A percentile compares a stretch with the other conserved stretches of the same genome.
Evolutionary conservation across 495 filamentous ascomycete genomes (phyloP).

Genomic region (Glutinoglossum americanum): DNA sequence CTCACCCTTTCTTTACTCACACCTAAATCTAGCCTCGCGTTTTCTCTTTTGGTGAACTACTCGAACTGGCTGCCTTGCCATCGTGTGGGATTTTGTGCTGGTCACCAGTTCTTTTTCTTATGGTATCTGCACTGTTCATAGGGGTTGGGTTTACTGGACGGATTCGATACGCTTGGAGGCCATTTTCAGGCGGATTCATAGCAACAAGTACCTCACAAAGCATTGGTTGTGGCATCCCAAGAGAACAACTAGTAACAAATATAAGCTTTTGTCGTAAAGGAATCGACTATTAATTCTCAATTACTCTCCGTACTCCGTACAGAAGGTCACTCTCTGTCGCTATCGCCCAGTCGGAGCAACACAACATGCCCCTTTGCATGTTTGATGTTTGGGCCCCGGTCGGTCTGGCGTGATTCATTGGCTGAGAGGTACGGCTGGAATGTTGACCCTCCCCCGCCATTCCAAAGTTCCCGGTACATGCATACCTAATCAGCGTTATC

Average conservation of each 20-base stretch:
- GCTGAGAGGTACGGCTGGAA: not conserved
- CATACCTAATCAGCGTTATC: not conserved
- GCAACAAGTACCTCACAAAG: not conserved
- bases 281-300: not conserved
- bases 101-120: not conserved
- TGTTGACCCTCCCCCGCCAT: not conserved
- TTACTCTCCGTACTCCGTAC: not conserved
- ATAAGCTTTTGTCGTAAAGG: not conserved
- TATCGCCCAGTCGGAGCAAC: not conserved
- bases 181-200: not conserved
- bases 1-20: not conserved
- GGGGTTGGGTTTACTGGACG: not conserved
- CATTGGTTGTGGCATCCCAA: not conserved
- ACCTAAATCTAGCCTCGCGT: not conserved
- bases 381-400: not conserved
- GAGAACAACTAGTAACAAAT: not conserved
- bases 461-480: not conserved
- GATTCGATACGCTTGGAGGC: not conserved
- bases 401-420: not conserved
- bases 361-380: not conserved
- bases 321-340: not conserved
- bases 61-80: not conserved
- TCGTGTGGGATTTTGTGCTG: not conserved
- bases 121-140: not conserved
- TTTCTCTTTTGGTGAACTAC: not conserved